A percentile compares a stretch with the other conserved stretches of the same genome.
These are phyloP conservation scores for Lentinula detonsa DNA, from an alignment of 768 basidiomycete genomes.

Conservation along the genomic window DNA sequence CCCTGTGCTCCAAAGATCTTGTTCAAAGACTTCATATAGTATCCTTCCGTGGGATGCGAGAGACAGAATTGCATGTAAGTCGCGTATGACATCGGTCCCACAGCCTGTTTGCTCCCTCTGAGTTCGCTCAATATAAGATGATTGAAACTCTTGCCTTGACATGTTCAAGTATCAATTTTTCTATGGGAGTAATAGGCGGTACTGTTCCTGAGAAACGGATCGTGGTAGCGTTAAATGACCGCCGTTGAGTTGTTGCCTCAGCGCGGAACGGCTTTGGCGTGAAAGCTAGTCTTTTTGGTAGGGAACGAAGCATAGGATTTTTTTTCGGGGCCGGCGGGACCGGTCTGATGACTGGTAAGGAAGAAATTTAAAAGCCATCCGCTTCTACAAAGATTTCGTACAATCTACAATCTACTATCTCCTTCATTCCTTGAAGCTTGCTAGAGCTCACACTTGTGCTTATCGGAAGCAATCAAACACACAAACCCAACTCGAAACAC, in stretches of 20 bases:
- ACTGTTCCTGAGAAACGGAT: slow-evolving; percentile 5
- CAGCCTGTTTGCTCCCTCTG: slow-evolving; percentile 44
- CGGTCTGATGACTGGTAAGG: background rate
- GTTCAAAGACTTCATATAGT: slow-evolving; percentile 75
- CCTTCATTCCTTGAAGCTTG: background rate
- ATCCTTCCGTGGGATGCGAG: slow-evolving; percentile 84
- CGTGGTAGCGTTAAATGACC: background rate
- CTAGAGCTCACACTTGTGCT: background rate
- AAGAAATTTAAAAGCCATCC: background rate
- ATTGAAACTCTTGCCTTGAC: slow-evolving; percentile 49
- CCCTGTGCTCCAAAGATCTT: slow-evolving; percentile 81
- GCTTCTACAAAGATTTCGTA: too few species aligned
- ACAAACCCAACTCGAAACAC: slow-evolving; percentile 9
- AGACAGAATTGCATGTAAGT: slow-evolving; percentile 92
- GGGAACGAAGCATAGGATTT: background rate
- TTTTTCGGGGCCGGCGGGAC: background rate
- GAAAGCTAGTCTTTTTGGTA: background rate
- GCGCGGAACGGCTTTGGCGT: background rate
- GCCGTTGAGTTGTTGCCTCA: background rate
- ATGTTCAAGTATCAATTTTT: slow-evolving; percentile 62
- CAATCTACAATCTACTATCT: background rate
- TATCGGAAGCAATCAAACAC: background rate
- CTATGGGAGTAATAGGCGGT: slow-evolving; percentile 35
- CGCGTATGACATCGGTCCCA: slow-evolving; percentile 84
- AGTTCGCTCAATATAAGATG: background rate